Conservation (phyloP, 164 flowering plant species). For the Vitis rotundifolia region DNA sequence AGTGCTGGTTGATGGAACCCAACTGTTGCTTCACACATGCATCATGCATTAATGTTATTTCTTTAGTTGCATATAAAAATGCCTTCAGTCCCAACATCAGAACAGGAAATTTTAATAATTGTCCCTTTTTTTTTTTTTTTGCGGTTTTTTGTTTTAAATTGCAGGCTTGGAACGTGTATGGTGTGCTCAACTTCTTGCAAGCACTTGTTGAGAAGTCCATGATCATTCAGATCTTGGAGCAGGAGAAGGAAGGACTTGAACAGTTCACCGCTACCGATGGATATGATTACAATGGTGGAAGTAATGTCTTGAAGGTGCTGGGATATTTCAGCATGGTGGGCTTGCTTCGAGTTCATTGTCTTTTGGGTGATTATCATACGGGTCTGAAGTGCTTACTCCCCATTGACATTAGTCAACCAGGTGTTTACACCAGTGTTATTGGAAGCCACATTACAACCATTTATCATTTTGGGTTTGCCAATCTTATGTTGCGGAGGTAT, state of each 20-base stretch:
- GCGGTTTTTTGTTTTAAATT: not conserved
- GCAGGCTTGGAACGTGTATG: constrained; percentile 98
- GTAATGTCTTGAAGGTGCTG: constrained; percentile 95
- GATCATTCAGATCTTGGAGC: constrained; percentile 82
- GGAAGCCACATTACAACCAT: constrained; percentile 95
- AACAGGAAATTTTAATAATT: not conserved
- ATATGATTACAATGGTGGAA: constrained; percentile 94
- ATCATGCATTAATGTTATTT: too few relatives aligned
- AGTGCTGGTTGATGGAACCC: too few relatives aligned
- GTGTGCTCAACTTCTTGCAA: constrained; percentile 92
- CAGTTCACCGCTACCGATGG: constrained; percentile 96
- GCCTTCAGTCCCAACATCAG: not conserved
- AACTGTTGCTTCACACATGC: too few relatives aligned
- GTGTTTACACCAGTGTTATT: constrained; percentile 89
- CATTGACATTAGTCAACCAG: constrained; percentile 89
- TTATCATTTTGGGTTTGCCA: constrained; percentile 95
- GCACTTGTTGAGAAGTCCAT: constrained; percentile 96
- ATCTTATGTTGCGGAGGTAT: constrained; percentile 95
- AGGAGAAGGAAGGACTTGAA: constrained; percentile 89
- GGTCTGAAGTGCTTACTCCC: constrained; percentile 91
- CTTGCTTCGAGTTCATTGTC: constrained; percentile 91
- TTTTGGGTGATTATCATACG: constrained; percentile 94
- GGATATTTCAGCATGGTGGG: constrained; percentile 99
- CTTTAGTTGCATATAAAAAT: not conserved
- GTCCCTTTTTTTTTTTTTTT: not conserved